These are phyloP conservation scores for Podaxis carcinomalis DNA, from an alignment of 768 basidiomycete genomes.

Conservation along the genomic window DNA sequence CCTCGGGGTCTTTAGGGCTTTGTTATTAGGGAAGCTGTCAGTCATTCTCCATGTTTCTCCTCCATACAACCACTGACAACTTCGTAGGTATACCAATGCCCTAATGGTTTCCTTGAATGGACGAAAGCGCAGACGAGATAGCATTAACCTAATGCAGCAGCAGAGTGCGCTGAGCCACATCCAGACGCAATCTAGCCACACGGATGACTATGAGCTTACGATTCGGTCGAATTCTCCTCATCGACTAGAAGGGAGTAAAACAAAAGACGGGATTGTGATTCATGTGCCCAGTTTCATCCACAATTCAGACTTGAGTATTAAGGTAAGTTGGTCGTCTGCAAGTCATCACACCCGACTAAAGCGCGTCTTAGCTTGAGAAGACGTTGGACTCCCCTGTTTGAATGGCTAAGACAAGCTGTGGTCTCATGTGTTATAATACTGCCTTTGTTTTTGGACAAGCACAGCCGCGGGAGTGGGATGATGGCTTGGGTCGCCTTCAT, in stretches of 20 bases:
- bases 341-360: background rate
- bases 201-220: background rate
- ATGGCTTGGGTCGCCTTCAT: background rate
- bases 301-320: background rate
- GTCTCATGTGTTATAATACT: background rate
- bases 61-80: background rate
- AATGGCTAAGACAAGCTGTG: background rate
- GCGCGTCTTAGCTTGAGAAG: background rate
- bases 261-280: background rate
- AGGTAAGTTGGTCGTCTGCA: background rate
- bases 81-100: constrained; percentile 6
- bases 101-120: constrained; percentile 9
- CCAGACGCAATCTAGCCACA: background rate
- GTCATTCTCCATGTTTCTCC: background rate
- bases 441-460: background rate
- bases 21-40: constrained; percentile 6
- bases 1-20: background rate
- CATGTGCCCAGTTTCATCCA: background rate
- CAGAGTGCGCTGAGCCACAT: background rate
- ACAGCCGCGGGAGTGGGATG: background rate
- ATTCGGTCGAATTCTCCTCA: background rate
- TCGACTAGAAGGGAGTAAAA: background rate
- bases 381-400: background rate
- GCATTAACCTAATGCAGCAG: background rate
- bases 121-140: constrained; percentile 4